Evolutionary conservation across 495 filamentous ascomycete genomes (phyloP).

Genomic region (Penicillium lividum): DNA sequence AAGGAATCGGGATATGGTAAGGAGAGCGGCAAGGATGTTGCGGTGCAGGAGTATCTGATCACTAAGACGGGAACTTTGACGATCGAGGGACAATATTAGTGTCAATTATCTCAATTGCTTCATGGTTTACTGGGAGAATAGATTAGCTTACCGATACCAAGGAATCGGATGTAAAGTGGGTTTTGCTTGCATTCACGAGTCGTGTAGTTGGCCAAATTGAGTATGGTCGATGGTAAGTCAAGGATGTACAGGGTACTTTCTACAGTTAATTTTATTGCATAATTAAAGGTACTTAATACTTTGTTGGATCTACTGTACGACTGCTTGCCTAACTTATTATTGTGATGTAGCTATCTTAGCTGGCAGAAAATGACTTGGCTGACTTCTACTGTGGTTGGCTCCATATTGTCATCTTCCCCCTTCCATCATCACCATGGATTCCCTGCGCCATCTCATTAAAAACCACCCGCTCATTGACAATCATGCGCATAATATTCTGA

Average conservation of each 20-base stretch:
- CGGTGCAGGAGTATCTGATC: constrained; percentile 68
- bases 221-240: constrained; percentile 17
- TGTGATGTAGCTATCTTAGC: not conserved
- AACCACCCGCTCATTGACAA: constrained; percentile 81
- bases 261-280: not conserved
- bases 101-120: too few species aligned
- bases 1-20: constrained; percentile 79
- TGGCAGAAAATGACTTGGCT: constrained; percentile 1
- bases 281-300: not conserved
- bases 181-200: not conserved
- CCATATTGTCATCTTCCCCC: not conserved
- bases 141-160: not conserved
- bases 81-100: constrained; percentile 44
- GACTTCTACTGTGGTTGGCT: not conserved
- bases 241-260: not conserved
- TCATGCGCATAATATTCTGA: constrained; percentile 80
- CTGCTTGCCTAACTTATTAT: not conserved
- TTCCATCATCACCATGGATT: constrained; percentile 27
- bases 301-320: not conserved
- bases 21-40: constrained; percentile 72
- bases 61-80: constrained; percentile 72
- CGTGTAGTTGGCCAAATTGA: constrained; percentile 21
- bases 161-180: not conserved
- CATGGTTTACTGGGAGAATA: too few species aligned
- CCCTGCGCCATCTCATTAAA: constrained; percentile 51